Evolutionary conservation across 2,329 filamentous ascomycete genomes (phyloP), one percentile per base, ranked within the genome.

Genomic region (Clonostachys rosea): DNA sequence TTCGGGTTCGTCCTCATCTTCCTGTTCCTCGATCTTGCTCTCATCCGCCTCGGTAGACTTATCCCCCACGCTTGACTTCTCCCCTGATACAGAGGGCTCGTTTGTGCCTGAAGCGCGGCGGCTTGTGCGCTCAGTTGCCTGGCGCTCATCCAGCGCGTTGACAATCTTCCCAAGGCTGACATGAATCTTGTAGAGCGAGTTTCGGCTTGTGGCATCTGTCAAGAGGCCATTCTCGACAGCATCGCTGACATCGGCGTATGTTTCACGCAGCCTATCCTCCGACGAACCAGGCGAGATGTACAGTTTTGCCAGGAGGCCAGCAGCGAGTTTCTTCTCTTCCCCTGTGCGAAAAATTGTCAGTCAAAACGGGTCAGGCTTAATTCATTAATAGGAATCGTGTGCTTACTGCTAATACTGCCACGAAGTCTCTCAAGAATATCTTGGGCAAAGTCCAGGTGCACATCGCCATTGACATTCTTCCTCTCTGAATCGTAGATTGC

Each of bases 311-410:
- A 97, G 77, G 43, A 96, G 79, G 0, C 84, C 79, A 30, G 89
- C 83, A 10, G 94, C 71, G 2, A 86, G 78, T 63, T 95, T 96
- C 69, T 88, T 89, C 66, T 96, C 91, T 53, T 96, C 91, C 62
- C 88, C 86, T 86, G 59, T 62, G 47, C 43, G 50, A 44, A 18
- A 8, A 14, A 18, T 39, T 18, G 7, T 2, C 17, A 50, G 60
- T 69, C 63, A 70, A 59, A 48, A 52, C 44, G 7, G 17, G 7
- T 2, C 3, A 18, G 14, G 3, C 36, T 39, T 39, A 9, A 39
- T 3, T 39, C 11, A n/a, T 39, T 11, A n/a, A 39, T n/a, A 39
- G 14, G 2, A 18, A 5, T n/a, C 16, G 43, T 14, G 34, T 39
- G 72, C 84, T 71, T 80, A 88, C 85, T 88, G 53, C 73, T 82